Percentiles rank a stretch among this genome's conserved stretches.
Evolutionary conservation across 768 basidiomycete genomes (phyloP).

Genomic region (Podaxis sp.): DNA sequence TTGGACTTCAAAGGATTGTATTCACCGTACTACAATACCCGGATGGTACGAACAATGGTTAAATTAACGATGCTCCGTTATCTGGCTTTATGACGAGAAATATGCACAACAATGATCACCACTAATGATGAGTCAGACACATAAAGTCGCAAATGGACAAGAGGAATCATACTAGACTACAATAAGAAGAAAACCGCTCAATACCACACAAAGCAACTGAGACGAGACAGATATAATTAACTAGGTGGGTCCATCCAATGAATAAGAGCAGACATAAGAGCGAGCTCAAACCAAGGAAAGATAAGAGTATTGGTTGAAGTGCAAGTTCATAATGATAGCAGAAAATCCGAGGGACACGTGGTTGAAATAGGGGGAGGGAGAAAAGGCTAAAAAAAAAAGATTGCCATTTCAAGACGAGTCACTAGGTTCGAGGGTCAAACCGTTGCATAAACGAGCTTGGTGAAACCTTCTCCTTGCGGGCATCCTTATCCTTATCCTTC

Average conservation of each 20-base stretch:
- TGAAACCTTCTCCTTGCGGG: constrained; percentile 17
- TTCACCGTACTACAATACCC: not conserved
- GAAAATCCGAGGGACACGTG: not conserved
- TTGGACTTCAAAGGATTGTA: constrained; percentile 2
- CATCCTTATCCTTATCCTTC: constrained; percentile 46
- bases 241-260: not conserved
- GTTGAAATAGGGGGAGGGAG: not conserved
- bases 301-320: not conserved
- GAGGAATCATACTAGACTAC: constrained; percentile 1
- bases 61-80: not conserved
- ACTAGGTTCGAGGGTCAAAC: not conserved
- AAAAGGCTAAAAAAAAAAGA: not conserved
- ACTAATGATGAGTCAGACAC: not conserved
- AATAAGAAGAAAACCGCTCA: not conserved
- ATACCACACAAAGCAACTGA: not conserved
- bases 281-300: not conserved
- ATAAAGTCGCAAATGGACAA: not conserved
- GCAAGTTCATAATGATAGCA: constrained; percentile 8
- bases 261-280: not conserved
- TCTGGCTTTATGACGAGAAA: not conserved
- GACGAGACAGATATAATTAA: not conserved
- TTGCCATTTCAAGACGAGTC: not conserved
- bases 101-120: not conserved
- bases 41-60: not conserved
- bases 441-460: constrained; percentile 16